Evolutionary conservation across 192 early-diverging fungal species (phyloP).

Genomic region (Coemansia sp.): DNA sequence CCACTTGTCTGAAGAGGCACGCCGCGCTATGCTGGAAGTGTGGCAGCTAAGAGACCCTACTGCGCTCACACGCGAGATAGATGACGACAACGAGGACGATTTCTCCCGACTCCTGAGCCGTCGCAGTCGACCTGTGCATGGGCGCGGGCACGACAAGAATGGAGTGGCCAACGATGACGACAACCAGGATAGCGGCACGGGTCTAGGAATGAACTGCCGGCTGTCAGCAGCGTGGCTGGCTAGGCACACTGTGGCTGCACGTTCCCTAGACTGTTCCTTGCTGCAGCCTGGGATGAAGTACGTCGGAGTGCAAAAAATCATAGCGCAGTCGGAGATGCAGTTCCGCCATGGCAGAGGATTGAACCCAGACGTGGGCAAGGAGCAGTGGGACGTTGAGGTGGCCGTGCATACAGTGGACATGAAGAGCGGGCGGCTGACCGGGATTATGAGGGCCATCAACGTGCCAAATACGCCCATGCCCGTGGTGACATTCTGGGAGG

Average conservation of each 20-base stretch:
- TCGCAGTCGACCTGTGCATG: not conserved
- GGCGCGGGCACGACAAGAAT: conserved; percentile 1
- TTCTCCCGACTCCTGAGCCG: not conserved
- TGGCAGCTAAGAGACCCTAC: conserved; percentile 11
- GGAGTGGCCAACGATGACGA: conserved; percentile 4
- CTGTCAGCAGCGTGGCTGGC: conserved; percentile 20
- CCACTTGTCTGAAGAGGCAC: conserved; percentile 13
- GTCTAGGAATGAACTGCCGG: not conserved
- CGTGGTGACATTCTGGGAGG: conserved; percentile 64
- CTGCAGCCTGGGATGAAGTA: conserved; percentile 41
- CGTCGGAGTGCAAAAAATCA: conserved; percentile 27
- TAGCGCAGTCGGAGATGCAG: not conserved
- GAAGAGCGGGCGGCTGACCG: conserved; percentile 27
- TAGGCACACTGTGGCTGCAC: conserved; percentile 24
- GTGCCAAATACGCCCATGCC: conserved; percentile 53
- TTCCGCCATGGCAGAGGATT: not conserved
- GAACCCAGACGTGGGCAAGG: not conserved
- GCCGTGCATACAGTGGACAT: conserved; percentile 47
- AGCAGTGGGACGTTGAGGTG: conserved; percentile 44
- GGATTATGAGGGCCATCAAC: conserved; percentile 62
- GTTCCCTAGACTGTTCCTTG: conserved; percentile 39
- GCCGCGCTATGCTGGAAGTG: conserved; percentile 37
- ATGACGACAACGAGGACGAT: conserved; percentile 18
- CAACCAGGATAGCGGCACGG: not conserved
- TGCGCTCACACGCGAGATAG: conserved; percentile 1